These are phyloP conservation scores for Linum tenue DNA, from an alignment of 345 rosid species.

Conservation along the genomic window DNA sequence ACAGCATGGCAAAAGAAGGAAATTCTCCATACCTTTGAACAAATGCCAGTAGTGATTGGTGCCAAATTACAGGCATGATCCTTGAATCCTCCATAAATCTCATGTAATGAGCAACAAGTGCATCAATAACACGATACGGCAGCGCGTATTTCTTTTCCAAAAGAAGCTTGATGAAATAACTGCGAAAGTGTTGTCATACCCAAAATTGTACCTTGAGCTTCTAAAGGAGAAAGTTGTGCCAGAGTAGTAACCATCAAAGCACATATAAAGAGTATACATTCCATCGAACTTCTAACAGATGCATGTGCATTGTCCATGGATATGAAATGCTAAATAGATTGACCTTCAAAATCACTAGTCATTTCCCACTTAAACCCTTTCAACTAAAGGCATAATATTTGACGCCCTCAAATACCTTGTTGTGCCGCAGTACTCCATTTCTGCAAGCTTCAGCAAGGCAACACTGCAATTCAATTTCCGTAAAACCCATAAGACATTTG, in stretches of 20 bases:
- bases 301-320: no score
- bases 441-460: slow-evolving; percentile 70
- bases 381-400: background rate
- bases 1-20: background rate
- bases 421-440: slow-evolving; percentile 93
- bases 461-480: slow-evolving; percentile 42
- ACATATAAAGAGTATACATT: no score
- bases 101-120: slow-evolving; percentile 75
- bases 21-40: slow-evolving; percentile 56
- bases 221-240: no score
- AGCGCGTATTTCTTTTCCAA: slow-evolving; percentile 88
- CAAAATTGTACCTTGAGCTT: background rate
- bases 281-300: no score
- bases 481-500: background rate
- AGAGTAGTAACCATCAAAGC: no score
- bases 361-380: background rate
- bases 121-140: slow-evolving; percentile 79
- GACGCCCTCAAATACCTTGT: slow-evolving; percentile 53
- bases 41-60: slow-evolving; percentile 86
- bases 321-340: no score
- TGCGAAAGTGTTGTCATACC: slow-evolving; percentile 23
- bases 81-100: slow-evolving; percentile 63
- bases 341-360: background rate
- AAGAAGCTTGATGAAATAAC: slow-evolving; percentile 82
- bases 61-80: slow-evolving; percentile 98